Base-by-base conservation (phyloP, 495 filamentous ascomycete species). In the Podospora bellae-mahoneyi region DNA sequence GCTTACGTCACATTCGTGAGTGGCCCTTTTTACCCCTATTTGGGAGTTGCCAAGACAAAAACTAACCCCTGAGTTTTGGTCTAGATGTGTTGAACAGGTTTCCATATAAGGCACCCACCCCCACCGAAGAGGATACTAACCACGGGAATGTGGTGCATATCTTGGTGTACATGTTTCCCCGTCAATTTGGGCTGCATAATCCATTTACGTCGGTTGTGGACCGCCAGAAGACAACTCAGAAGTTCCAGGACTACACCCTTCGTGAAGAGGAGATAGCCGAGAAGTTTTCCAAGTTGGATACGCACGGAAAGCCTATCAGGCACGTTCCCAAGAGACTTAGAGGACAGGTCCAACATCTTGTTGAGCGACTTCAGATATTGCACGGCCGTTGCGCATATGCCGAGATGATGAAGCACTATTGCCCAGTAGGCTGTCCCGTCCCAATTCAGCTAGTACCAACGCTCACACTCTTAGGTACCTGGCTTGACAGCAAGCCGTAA, bases 91-190 rank as follows among this genome's bases (percentile, higher is more conserved):
- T 99, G 19, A 97, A 94, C 77, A 89, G 93, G 1, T 91, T 85
- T 73, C 79, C 84, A 0, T 79, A 86, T 66, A 70, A 59, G 18
- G n/a, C 56, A 1, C 56, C 70, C 1, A 23, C 67, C 3, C 64
- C 69, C 4, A 62, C n/a, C 6, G 70, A 60, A 53, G 54, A 32
- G 0, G 34, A 75, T 5, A 73, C 80, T 6, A 83, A 85, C 62
- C 74, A 76, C n/a, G 71, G 79, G 3, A 83, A 90, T 63, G 91
- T 88, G 0, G 73, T 89, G 6, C 92, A 90, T 67, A 79, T 97
- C 28, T 86, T 97, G 86, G 93, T 92, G 79, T 94, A 99, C 76
- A 88, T 99, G 1, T 99, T 99, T 70, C 95, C 95, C 34, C 84
- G 90, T 20, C 93, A 98, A 75, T 97, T 96, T 74, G 87, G 87